Conservation (phyloP, 371 early-diverging fungal genomes). For the Lichtheimia ornata region DNA sequence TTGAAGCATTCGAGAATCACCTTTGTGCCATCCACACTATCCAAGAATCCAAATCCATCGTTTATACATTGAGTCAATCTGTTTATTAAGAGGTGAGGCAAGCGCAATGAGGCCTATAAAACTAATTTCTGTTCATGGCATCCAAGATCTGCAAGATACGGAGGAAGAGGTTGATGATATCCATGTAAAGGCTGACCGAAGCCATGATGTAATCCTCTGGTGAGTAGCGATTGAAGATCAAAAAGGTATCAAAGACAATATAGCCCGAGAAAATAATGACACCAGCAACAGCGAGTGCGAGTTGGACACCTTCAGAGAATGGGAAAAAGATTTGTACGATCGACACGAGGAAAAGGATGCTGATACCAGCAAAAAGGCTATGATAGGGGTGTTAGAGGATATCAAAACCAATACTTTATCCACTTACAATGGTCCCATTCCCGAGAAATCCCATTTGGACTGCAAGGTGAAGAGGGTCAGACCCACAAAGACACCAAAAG, state of each 20-base stretch:
- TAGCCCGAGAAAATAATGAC: slow-evolving; percentile 76
- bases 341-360: slow-evolving; percentile 59
- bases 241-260: slow-evolving; percentile 73
- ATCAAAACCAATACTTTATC: neutral
- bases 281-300: slow-evolving; percentile 63
- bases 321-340: slow-evolving; percentile 78
- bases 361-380: slow-evolving; percentile 63
- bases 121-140: slow-evolving; percentile 32
- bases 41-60: no score
- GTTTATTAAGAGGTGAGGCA: no score
- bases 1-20: no score
- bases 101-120: no score
- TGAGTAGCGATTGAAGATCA: slow-evolving; percentile 66
- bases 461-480: slow-evolving; percentile 80
- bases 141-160: slow-evolving; percentile 64
- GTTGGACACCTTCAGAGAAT: slow-evolving; percentile 57
- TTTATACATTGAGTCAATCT: no score
- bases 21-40: no score
- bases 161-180: slow-evolving; percentile 81
- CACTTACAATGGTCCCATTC: slow-evolving; percentile 62
- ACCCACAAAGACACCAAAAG: slow-evolving; percentile 71
- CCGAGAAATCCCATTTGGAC: slow-evolving; percentile 72
- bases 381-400: neutral
- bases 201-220: slow-evolving; percentile 84
- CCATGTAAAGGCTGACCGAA: slow-evolving; percentile 77